Conservation (phyloP, 805 yeast species). For the Geotrichum ghanense region DNA sequence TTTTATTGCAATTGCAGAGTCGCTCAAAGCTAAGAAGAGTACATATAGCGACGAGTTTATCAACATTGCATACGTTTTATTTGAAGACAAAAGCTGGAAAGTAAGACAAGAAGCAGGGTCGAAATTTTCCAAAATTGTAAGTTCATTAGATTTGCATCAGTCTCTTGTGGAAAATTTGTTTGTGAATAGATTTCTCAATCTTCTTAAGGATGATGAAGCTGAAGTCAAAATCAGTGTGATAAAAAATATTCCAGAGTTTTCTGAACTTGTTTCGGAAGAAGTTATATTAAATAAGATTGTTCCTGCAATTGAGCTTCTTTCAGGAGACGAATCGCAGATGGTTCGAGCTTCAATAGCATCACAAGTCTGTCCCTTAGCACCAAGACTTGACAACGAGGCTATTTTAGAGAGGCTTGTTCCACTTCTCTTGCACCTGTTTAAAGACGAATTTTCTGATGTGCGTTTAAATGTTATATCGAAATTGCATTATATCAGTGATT, state of each 20-base stretch:
- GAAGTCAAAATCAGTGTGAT: conserved; percentile 94
- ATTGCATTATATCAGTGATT: conserved; percentile 82
- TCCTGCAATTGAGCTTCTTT: conserved; percentile 72
- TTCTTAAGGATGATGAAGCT: conserved; percentile 88
- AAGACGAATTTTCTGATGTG: conserved; percentile 95
- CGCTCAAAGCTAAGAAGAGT: conserved; percentile 16
- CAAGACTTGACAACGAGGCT: conserved; percentile 70
- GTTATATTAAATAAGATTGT: conserved; percentile 58
- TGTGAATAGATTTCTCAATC: conserved; percentile 57
- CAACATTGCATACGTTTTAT: conserved; percentile 49
- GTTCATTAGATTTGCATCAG: conserved; percentile 43
- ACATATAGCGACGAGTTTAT: conserved; percentile 20
- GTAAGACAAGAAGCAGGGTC: conserved; percentile 98
- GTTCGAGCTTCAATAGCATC: conserved; percentile 90
- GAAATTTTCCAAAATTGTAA: conserved; percentile 57
- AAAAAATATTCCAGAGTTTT: conserved; percentile 63
- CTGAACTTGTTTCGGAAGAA: conserved; percentile 27
- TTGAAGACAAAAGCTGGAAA: conserved; percentile 91
- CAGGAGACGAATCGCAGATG: conserved; percentile 83
- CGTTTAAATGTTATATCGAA: conserved; percentile 88
- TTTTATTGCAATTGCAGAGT: conserved; percentile 59
- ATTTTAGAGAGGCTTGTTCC: conserved; percentile 80
- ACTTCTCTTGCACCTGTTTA: conserved; percentile 81
- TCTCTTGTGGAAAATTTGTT: conserved; percentile 43
- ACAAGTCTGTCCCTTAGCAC: conserved; percentile 76